phyloP scores from a whole-genome alignment of 441 rosid genomes.

The California macrophylla region DNA sequence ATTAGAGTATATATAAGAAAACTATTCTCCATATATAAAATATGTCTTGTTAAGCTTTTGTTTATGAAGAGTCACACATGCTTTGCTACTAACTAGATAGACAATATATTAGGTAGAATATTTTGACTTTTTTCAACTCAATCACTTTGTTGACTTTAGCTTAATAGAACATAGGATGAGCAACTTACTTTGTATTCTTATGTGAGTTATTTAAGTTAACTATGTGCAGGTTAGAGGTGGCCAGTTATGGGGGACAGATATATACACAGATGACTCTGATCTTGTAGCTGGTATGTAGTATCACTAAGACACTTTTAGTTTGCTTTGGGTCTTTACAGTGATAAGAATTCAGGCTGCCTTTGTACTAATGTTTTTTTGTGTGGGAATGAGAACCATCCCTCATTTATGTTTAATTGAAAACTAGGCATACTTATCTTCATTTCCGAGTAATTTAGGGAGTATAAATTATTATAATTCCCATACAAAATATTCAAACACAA shows the following conservation, averaged over 20 bases:
- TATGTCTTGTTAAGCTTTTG: not conserved
- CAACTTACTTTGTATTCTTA: slow-evolving; percentile 8
- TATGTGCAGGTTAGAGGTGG: slow-evolving; percentile 82
- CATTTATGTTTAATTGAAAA: not conserved
- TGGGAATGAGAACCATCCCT: not conserved
- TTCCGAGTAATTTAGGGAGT: too few species aligned
- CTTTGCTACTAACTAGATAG: slow-evolving; percentile 1
- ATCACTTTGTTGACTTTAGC: not conserved
- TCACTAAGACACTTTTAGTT: slow-evolving; percentile 10
- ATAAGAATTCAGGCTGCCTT: not conserved
- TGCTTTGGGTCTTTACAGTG: slow-evolving; percentile 8
- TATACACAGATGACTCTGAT: slow-evolving; percentile 94
- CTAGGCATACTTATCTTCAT: not conserved
- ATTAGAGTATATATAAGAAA: not conserved
- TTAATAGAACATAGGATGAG: not conserved
- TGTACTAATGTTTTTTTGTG: not conserved
- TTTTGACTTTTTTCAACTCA: not conserved
- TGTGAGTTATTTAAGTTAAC: slow-evolving; percentile 19
- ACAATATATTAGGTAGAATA: not conserved
- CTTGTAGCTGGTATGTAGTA: slow-evolving; percentile 81
- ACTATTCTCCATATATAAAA: not conserved
- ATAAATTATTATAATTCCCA: too few species aligned
- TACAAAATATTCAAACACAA: not conserved
- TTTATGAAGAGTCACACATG: not conserved
- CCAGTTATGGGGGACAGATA: slow-evolving; percentile 96